Conservation (phyloP, 805 yeast species). For the Candida chauliodis region DNA sequence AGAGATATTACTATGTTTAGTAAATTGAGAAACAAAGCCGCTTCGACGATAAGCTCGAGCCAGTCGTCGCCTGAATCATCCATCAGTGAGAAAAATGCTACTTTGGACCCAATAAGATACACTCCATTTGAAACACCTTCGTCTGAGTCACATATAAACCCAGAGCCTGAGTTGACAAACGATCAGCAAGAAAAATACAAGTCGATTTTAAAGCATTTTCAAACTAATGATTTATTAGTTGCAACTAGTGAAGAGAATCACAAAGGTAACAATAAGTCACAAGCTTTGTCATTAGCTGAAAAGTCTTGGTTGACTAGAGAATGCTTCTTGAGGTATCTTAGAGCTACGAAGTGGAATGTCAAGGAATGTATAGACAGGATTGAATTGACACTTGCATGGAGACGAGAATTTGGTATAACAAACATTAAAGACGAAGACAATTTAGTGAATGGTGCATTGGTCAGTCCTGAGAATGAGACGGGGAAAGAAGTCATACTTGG, state of each 20-base stretch:
- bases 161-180: constrained; percentile 44
- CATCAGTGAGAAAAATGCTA: background rate
- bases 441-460: constrained; percentile 50
- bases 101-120: constrained; percentile 2
- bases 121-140: constrained; percentile 20
- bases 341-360: constrained; percentile 90
- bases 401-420: constrained; percentile 79
- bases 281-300: constrained; percentile 44
- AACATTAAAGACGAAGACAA: constrained; percentile 42
- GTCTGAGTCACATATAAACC: constrained; percentile 43
- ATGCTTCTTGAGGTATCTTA: constrained; percentile 81
- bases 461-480: constrained; percentile 71
- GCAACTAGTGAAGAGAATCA: constrained; percentile 49
- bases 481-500: constrained; percentile 94
- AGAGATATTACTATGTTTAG: constrained; percentile 7
- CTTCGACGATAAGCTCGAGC: background rate
- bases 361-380: constrained; percentile 71
- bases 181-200: constrained; percentile 60
- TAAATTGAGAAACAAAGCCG: constrained; percentile 5
- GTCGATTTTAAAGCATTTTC: constrained; percentile 63
- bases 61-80: constrained; percentile 1
- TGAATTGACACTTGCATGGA: constrained; percentile 80
- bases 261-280: constrained; percentile 33
- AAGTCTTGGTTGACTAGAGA: constrained; percentile 92
- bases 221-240: constrained; percentile 45